These are phyloP conservation scores for Xylaria telfairii DNA, from an alignment of 495 filamentous ascomycete species.

Conservation along the genomic window DNA sequence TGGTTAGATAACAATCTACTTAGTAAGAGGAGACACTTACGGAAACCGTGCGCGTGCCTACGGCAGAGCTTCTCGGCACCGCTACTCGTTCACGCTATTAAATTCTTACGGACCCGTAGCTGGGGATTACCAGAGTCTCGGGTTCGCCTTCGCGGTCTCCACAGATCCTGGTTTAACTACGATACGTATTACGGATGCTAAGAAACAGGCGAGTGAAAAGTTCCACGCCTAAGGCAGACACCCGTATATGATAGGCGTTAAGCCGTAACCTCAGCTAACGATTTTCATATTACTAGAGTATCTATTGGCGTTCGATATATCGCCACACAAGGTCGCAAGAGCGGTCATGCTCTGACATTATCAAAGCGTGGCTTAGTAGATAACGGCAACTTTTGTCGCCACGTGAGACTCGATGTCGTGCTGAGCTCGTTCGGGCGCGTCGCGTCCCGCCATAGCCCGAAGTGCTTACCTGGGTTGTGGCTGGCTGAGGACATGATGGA, in stretches of 20 bases:
- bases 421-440: not conserved
- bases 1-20: not conserved
- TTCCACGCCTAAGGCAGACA: not conserved
- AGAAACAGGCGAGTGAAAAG: not conserved
- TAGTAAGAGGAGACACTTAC: not conserved
- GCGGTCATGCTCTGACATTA: not conserved
- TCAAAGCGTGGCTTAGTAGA: not conserved
- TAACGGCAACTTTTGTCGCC: not conserved
- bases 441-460: not conserved
- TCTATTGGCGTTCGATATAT: not conserved
- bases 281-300: not conserved
- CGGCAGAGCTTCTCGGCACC: not conserved
- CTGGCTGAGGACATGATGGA: constrained; percentile 8
- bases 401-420: not conserved
- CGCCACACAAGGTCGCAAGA: not conserved
- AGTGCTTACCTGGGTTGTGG: constrained; percentile 12
- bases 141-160: not conserved
- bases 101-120: not conserved
- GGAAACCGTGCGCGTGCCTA: not conserved
- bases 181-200: not conserved
- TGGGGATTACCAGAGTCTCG: constrained; percentile 11
- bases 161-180: not conserved
- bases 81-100: constrained; percentile 10
- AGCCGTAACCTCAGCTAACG: not conserved
- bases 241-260: not conserved